Evolutionary conservation across 2,329 filamentous ascomycete genomes (phyloP).

Genomic region (Clonostachys sp.): DNA sequence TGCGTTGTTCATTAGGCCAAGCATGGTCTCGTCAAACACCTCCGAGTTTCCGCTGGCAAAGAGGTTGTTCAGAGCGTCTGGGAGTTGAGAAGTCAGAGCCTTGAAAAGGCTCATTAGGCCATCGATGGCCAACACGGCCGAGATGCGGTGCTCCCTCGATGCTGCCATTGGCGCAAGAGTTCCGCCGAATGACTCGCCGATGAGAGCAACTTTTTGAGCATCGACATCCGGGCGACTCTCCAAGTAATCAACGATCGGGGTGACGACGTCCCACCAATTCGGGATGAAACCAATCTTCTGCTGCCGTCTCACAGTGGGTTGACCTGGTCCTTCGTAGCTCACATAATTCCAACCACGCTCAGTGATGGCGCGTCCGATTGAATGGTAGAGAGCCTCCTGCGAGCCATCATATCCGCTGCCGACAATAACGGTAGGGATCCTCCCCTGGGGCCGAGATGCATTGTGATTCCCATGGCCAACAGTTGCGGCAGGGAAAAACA

Average conservation of each 20-base stretch:
- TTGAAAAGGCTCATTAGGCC: conserved; percentile 22
- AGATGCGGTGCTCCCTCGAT: conserved; percentile 35
- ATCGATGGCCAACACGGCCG: conserved; percentile 30
- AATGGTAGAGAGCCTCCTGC: conserved; percentile 37
- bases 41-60: neutral
- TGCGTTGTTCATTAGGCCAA: too few relatives aligned
- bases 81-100: conserved; percentile 2
- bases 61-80: conserved; percentile 3
- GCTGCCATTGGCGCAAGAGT: conserved; percentile 32
- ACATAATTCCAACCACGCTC: conserved; percentile 34
- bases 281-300: conserved; percentile 37
- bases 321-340: conserved; percentile 40
- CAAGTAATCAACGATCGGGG: conserved; percentile 32
- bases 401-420: conserved; percentile 35
- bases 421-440: conserved; percentile 30
- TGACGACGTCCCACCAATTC: conserved; percentile 35
- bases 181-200: conserved; percentile 36
- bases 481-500: conserved; percentile 18
- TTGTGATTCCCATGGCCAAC: neutral
- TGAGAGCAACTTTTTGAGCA: conserved; percentile 18
- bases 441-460: neutral
- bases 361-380: conserved; percentile 21
- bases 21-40: too few relatives aligned
- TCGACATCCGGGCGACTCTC: conserved; percentile 1
- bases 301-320: conserved; percentile 30